A percentile compares a stretch with the other conserved stretches of the same genome.
Evolutionary conservation across 345 rosid species (phyloP).

Genomic region (Gossypium arboreum): DNA sequence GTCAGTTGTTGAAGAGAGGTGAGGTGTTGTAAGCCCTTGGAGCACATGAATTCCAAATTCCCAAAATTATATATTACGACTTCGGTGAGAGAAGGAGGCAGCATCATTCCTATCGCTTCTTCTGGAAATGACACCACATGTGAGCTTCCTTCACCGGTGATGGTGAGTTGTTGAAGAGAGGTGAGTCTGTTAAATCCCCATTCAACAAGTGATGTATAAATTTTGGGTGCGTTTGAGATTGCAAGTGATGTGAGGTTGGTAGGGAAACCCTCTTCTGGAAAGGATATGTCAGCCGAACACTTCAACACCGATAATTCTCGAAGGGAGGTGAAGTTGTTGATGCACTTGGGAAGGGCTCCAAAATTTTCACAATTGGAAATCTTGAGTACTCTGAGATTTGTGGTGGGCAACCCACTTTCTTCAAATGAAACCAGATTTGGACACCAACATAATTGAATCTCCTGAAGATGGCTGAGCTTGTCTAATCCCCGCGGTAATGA

Average conservation of each 20-base stretch:
- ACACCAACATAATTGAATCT: accelerated
- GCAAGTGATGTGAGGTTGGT: neutral
- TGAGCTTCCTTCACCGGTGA: neutral
- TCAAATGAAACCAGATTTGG: neutral
- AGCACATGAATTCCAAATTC: neutral
- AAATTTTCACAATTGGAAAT: no score
- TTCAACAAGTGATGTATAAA: neutral
- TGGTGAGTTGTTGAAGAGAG: neutral
- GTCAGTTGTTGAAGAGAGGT: neutral
- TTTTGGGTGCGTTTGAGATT: neutral
- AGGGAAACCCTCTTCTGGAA: neutral
- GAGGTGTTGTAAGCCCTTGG: neutral
- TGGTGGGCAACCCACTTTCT: no score
- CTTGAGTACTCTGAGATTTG: no score
- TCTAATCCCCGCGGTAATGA: neutral
- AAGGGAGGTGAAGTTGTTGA: neutral
- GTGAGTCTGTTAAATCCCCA: neutral
- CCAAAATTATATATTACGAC: no score
- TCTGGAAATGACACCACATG: neutral
- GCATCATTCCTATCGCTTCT: neutral
- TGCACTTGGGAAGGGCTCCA: neutral
- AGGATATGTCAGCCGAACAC: neutral
- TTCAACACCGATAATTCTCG: accelerated
- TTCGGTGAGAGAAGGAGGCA: no score
- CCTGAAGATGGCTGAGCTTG: neutral